phyloP scores from a whole-genome alignment of 768 basidiomycete genomes.

The Mycena pura region DNA sequence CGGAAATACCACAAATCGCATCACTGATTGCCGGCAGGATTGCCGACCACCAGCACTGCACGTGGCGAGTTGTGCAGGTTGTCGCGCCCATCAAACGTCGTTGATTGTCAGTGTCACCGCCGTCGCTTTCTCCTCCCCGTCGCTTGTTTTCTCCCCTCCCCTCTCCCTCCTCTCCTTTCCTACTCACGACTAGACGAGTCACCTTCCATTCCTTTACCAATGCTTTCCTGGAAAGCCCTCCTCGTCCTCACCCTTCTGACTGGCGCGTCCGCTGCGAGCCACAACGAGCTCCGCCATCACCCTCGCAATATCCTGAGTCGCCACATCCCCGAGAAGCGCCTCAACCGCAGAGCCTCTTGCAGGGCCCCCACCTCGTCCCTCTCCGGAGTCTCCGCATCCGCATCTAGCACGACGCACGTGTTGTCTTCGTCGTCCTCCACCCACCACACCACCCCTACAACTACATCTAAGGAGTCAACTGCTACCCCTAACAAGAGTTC shows the following conservation, averaged over 20 bases:
- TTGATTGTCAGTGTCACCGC: not conserved
- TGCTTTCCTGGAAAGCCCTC: slow-evolving; percentile 22
- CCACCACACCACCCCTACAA: not conserved
- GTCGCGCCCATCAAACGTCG: too few relatives aligned
- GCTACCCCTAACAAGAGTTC: not conserved
- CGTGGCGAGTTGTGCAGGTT: too few relatives aligned
- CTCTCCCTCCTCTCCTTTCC: not conserved
- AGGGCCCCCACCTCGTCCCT: slow-evolving; percentile 2
- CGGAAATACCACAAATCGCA: too few relatives aligned
- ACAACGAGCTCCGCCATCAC: slow-evolving; percentile 1
- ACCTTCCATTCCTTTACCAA: slow-evolving; percentile 23
- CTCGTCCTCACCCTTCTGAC: slow-evolving; percentile 22
- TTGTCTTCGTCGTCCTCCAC: slow-evolving; percentile 2
- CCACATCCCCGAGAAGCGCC: not conserved
- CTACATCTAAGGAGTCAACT: not conserved
- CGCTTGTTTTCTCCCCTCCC: not conserved
- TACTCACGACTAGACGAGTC: slow-evolving; percentile 12
- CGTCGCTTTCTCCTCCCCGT: not conserved
- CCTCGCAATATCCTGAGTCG: not conserved
- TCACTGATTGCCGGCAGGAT: too few relatives aligned
- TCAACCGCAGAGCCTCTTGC: slow-evolving; percentile 11
- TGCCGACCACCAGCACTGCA: too few relatives aligned
- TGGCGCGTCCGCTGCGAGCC: slow-evolving; percentile 1
- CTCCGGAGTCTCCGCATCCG: not conserved
- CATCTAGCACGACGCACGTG: not conserved